A percentile compares a stretch with the other conserved stretches of the same genome.
Evolutionary conservation across 495 filamentous ascomycete species (phyloP).

Genomic region (Aspergillus bridgeri): DNA sequence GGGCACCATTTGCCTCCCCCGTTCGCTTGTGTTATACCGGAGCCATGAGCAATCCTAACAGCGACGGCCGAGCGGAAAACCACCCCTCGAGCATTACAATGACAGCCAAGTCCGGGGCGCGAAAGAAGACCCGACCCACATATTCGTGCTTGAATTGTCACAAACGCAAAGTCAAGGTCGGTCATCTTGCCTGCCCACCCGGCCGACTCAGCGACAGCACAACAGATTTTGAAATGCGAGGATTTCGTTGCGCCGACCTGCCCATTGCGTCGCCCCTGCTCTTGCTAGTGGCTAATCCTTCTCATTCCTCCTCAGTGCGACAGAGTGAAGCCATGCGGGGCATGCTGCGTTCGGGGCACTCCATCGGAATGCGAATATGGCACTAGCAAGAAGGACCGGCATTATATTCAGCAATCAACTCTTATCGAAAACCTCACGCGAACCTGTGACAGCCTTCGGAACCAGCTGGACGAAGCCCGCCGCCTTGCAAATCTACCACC

Average conservation of each 20-base stretch:
- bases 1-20: neutral
- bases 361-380: constrained; percentile 31
- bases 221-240: neutral
- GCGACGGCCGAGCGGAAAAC: constrained; percentile 2
- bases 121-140: constrained; percentile 29
- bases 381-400: constrained; percentile 25
- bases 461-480: constrained; percentile 20
- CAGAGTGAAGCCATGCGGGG: constrained; percentile 28
- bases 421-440: constrained; percentile 24
- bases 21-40: neutral
- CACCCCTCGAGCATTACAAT: constrained; percentile 3
- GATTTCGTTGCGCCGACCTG: neutral
- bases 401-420: constrained; percentile 25
- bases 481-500: constrained; percentile 15
- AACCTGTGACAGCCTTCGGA: constrained; percentile 18
- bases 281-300: constrained; percentile 2
- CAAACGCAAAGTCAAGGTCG: constrained; percentile 32
- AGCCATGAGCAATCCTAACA: constrained; percentile 3
- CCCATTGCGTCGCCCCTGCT: neutral
- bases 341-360: constrained; percentile 27
- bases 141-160: constrained; percentile 30
- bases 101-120: constrained; percentile 10
- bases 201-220: neutral
- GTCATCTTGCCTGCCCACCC: neutral
- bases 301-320: constrained; percentile 17